A percentile compares a stretch with the other conserved stretches of the same genome.
phyloP scores from a whole-genome alignment of 495 filamentous ascomycete genomes.

The Durotheca rogersii region DNA sequence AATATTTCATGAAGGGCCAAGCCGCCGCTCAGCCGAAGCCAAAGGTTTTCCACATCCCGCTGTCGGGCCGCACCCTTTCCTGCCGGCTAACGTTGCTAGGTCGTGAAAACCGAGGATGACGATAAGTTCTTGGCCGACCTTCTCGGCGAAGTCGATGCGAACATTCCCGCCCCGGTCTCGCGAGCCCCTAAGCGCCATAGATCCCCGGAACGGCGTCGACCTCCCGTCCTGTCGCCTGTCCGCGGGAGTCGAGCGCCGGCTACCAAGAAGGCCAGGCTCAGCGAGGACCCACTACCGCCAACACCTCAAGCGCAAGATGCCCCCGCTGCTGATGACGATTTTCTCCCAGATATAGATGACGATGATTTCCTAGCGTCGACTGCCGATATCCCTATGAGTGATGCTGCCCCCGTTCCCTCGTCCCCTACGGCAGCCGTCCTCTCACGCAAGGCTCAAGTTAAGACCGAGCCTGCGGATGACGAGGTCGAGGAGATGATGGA shows the following conservation, averaged over 20 bases:
- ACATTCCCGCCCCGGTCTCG: constrained; percentile 60
- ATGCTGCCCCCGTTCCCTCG: constrained; percentile 66
- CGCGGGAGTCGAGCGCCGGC: constrained; percentile 44
- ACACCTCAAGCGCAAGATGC: constrained; percentile 47
- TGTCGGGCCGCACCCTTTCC: neutral
- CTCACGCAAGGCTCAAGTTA: constrained; percentile 69
- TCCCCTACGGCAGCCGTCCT: constrained; percentile 82
- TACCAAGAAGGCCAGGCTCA: constrained; percentile 53
- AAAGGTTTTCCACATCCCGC: constrained; percentile 57
- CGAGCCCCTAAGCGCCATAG: constrained; percentile 63
- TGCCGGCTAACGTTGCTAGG: constrained; percentile 31
- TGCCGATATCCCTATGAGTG: constrained; percentile 70
- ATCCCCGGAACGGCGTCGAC: constrained; percentile 71
- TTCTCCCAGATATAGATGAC: constrained; percentile 57
- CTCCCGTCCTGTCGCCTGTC: constrained; percentile 76
- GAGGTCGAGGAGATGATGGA: constrained; percentile 85
- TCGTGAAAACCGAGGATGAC: constrained; percentile 75
- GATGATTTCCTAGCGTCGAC: constrained; percentile 36
- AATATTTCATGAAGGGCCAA: constrained; percentile 83
- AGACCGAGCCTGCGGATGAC: constrained; percentile 62
- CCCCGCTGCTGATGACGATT: constrained; percentile 57
- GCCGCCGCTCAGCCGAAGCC: constrained; percentile 67
- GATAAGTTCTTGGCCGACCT: constrained; percentile 81
- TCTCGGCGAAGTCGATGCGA: constrained; percentile 85
- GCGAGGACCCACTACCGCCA: constrained; percentile 45